phyloP scores from a whole-genome alignment of 2,329 filamentous ascomycete species.

The Zarea fungicola region DNA sequence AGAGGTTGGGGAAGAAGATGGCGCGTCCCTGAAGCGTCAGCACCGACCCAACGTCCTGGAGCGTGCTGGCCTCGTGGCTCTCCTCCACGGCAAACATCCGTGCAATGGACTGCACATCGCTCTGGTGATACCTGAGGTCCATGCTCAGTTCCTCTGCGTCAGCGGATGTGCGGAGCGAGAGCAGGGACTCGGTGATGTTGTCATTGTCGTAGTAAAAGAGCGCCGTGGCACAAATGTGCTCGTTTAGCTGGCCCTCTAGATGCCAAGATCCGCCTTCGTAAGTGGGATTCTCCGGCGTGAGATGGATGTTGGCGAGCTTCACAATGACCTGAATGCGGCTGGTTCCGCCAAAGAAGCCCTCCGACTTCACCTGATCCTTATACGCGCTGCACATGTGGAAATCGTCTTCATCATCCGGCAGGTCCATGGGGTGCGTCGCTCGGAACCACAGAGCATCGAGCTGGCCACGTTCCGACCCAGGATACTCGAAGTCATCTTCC shows the following conservation, averaged over 20 bases:
- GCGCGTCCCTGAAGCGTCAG: constrained; percentile 42
- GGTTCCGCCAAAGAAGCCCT: constrained; percentile 24
- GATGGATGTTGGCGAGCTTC: constrained; percentile 56
- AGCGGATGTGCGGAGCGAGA: constrained; percentile 45
- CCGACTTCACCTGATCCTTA: constrained; percentile 16
- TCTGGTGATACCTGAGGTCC: constrained; percentile 26
- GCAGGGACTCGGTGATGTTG: constrained; percentile 50
- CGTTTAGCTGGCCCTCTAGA: constrained; percentile 52
- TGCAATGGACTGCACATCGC: constrained; percentile 29
- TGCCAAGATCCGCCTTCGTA: constrained; percentile 53
- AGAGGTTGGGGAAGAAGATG: constrained; percentile 50
- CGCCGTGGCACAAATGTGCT: constrained; percentile 58
- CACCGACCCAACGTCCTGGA: constrained; percentile 42
- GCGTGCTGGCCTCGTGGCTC: constrained; percentile 5
- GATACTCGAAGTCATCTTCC: constrained; percentile 18
- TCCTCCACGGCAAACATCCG: constrained; percentile 30
- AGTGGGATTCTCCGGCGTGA: constrained; percentile 51
- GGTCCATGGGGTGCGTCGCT: constrained; percentile 20
- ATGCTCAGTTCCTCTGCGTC: constrained; percentile 24
- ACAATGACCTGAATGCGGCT: constrained; percentile 54
- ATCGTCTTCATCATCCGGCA: constrained; percentile 19
- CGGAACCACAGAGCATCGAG: constrained; percentile 21
- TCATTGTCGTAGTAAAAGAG: constrained; percentile 57
- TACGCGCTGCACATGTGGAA: constrained; percentile 17
- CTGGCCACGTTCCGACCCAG: constrained; percentile 17